Base-by-base conservation (phyloP, 441 rosid species). In the Viola pubescens region DNA sequence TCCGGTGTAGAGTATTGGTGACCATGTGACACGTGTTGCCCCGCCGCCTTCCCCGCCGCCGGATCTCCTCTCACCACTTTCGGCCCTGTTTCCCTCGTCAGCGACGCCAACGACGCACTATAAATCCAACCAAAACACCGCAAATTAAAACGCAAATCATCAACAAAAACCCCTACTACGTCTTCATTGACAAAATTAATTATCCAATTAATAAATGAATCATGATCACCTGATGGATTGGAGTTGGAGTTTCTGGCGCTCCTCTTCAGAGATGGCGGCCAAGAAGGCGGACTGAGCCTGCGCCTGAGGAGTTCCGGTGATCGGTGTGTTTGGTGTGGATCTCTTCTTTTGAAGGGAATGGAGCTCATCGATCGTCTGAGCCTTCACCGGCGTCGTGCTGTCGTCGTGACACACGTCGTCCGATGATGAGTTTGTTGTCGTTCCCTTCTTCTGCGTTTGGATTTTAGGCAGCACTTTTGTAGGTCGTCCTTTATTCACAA, bases 71-170 rank as follows among this genome's bases (percentile, higher is more conserved):
- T 74, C 69, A 87, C 92, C 68, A 89, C 59, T 75, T 74, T 76
- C 1, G 97, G 95, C 48, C 95, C 95, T 0, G 90, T 87, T 50
- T 81, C 95, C 64, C 95, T 72, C 58, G 87, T 85, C 76, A 88
- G 70, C n/a, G 97, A 89, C 0, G 97, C 97, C 78, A 89, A 74
- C 3, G 97, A 89, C n/a, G 97, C 94, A 75, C 97, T 89, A 82
- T 50, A 3, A 4, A 46, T 12, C 9, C 4, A 46, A 46, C n/a
- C 9, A 53, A 3, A 11, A 7, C 47, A 39, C 14, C 7, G 37
- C 10, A 39, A 39, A 47, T 40, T 9, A 43, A 43, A 7, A 3
- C 61, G 26, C 7, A 57, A 43, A 7, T 3, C 6, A 37, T 0
- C 2, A 42, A 49, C 7, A 3, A 0, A 38, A 6, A 53, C 26